Evolutionary conservation across 768 basidiomycete genomes (phyloP).

Genomic region (Rhodosporidiobolus odoratus): DNA sequence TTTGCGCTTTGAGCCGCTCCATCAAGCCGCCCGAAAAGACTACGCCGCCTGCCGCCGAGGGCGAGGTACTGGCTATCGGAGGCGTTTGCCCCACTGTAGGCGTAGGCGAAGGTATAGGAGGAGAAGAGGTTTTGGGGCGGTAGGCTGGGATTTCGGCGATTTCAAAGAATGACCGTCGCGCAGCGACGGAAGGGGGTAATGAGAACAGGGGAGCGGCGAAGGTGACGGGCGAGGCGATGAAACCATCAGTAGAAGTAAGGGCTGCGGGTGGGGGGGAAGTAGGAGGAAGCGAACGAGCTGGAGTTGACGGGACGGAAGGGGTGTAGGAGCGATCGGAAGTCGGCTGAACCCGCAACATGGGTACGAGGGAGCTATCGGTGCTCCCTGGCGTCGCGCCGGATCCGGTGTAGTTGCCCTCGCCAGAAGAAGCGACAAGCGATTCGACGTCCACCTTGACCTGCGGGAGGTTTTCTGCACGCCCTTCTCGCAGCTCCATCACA

Average conservation of each 20-base stretch:
- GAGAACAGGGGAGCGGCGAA: accelerated
- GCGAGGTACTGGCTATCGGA: neutral
- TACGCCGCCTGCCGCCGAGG: constrained; percentile 13
- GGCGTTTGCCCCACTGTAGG: neutral
- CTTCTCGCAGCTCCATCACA: neutral
- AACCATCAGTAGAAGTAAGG: neutral
- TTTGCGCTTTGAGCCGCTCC: constrained; percentile 21
- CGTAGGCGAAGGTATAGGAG: neutral
- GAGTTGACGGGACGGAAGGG: constrained; percentile 12
- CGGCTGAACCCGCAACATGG: constrained; percentile 13
- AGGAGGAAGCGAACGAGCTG: neutral
- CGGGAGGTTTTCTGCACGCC: neutral
- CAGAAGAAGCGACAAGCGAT: neutral
- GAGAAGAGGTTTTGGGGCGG: neutral
- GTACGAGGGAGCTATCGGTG: neutral
- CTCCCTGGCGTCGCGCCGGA: neutral
- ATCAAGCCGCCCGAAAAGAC: constrained; percentile 12
- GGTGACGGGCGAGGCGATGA: too few species aligned
- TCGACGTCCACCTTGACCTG: neutral
- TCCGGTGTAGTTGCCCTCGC: too few species aligned
- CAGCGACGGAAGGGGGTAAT: neutral
- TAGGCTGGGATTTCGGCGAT: constrained; percentile 21
- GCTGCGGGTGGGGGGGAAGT: neutral
- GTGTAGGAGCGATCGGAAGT: constrained; percentile 27
- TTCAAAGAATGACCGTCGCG: neutral